phyloP scores from a whole-genome alignment of 2,329 filamentous ascomycete species.

The Colletotrichum echinochloae region DNA sequence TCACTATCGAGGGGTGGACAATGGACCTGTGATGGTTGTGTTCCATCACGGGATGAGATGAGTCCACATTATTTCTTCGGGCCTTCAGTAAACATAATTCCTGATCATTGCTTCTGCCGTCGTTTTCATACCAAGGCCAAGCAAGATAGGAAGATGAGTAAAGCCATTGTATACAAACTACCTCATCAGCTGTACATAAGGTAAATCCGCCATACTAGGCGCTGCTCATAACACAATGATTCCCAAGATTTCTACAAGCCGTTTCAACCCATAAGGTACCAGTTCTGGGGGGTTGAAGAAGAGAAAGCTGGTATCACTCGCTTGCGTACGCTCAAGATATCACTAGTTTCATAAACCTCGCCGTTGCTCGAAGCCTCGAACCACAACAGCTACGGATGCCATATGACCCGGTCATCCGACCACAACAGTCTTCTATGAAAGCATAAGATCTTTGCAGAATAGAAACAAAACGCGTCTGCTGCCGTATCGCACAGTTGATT shows the following conservation, averaged over 20 bases:
- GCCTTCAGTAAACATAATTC: background rate
- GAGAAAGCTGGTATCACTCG: background rate
- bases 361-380: too few relatives aligned
- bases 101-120: background rate
- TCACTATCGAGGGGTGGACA: background rate
- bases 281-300: background rate
- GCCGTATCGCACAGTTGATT: background rate
- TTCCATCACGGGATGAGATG: background rate
- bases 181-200: too few relatives aligned
- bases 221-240: background rate
- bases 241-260: background rate
- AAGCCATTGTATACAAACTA: background rate
- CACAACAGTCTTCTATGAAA: background rate
- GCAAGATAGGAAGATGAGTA: background rate
- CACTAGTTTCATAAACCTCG: too few relatives aligned
- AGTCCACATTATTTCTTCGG: background rate
- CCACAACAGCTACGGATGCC: too few relatives aligned
- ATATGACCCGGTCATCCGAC: too few relatives aligned
- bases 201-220: background rate
- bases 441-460: fast-evolving
- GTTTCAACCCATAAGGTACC: background rate
- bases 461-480: background rate
- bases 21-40: background rate
- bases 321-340: too few relatives aligned
- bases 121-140: background rate